Percentiles rank a stretch among this genome's conserved stretches.
These are phyloP conservation scores for Vanilla planifolia DNA, from an alignment of 106 monocot species.

Conservation along the genomic window DNA sequence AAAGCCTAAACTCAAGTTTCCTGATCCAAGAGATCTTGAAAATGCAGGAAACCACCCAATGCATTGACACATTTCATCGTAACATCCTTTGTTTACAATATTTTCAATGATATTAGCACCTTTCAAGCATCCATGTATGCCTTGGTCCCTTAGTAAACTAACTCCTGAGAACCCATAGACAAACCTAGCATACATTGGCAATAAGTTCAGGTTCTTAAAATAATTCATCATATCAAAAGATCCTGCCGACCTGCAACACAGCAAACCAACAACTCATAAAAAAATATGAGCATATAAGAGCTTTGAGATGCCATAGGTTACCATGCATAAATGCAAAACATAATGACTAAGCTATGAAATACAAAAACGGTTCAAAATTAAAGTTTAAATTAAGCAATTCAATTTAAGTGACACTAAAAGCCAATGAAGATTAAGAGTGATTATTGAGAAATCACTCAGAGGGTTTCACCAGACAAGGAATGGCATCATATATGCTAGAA, in stretches of 20 bases:
- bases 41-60: neutral
- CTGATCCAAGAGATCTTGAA: neutral
- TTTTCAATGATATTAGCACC: neutral
- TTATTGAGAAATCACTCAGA: too few species aligned
- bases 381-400: too few species aligned
- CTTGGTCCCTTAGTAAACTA: neutral
- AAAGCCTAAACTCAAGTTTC: neutral
- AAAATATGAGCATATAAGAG: neutral
- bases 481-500: too few species aligned
- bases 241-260: neutral
- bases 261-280: neutral
- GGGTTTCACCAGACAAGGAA: too few species aligned
- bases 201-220: neutral
- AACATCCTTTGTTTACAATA: neutral
- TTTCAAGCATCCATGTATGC: conserved; percentile 1
- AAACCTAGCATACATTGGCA: neutral
- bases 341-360: too few species aligned
- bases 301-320: too few species aligned
- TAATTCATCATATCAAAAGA: neutral
- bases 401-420: too few species aligned
- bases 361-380: too few species aligned
- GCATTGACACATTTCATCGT: neutral
- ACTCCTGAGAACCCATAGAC: neutral
- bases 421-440: too few species aligned
- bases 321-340: too few species aligned